Conservation (phyloP, 1,284 basidiomycete genomes). For the Ustilago sp. region DNA sequence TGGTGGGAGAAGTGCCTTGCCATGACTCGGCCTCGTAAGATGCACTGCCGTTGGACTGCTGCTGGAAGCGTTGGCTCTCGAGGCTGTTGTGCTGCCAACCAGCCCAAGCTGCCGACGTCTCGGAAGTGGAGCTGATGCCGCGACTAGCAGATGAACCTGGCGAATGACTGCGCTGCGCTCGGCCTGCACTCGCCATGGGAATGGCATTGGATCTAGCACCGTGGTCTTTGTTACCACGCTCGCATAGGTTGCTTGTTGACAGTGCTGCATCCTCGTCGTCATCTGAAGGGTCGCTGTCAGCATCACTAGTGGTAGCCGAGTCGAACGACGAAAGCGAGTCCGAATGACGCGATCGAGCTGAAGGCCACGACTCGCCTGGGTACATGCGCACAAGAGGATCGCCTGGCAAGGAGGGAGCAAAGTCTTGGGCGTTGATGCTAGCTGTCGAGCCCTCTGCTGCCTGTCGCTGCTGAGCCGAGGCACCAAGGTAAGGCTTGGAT, state of each 20-base stretch:
- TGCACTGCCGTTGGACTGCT: conserved; percentile 6
- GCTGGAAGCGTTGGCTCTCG: conserved; percentile 14
- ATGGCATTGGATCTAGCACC: conserved; percentile 13
- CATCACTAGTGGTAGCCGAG: conserved; percentile 27
- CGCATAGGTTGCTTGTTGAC: conserved; percentile 25
- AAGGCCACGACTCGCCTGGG: conserved; percentile 48
- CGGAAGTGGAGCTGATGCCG: conserved; percentile 24
- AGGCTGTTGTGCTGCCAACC: conserved; percentile 28
- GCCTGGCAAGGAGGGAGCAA: conserved; percentile 52
- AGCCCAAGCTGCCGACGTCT: conserved; percentile 8
- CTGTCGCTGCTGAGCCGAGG: conserved; percentile 21
- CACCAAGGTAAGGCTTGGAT: conserved; percentile 41
- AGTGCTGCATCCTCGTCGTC: conserved; percentile 23
- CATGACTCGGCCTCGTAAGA: conserved; percentile 37
- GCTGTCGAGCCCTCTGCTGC: conserved; percentile 6
- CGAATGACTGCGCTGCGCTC: conserved; percentile 13
- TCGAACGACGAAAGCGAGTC: conserved; percentile 28
- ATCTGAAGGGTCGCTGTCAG: conserved; percentile 31
- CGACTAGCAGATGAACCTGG: conserved; percentile 30
- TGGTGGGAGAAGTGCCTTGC: conserved; percentile 39
- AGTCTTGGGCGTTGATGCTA: conserved; percentile 20
- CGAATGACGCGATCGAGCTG: conserved; percentile 31
- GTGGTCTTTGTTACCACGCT: conserved; percentile 1
- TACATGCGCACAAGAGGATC: conserved; percentile 29
- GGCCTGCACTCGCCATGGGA: conserved; percentile 10